Percentiles rank a stretch among this genome's conserved stretches.
phyloP scores from a whole-genome alignment of 306 rosid species.

The Sicyos edulis region DNA sequence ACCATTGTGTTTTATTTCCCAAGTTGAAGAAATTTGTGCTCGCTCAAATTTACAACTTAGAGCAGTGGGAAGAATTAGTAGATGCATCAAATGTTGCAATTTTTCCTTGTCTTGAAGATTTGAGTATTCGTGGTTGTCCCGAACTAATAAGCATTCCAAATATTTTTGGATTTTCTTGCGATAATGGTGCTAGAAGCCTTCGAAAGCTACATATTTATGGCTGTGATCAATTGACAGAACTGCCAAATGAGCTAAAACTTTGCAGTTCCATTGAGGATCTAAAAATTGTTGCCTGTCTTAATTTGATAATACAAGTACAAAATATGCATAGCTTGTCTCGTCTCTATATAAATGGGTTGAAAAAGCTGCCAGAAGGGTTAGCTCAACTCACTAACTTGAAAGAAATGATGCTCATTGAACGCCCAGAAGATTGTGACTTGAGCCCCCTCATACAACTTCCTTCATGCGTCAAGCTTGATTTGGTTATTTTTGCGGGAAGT shows the following conservation, averaged over 20 bases:
- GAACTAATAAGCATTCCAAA: neutral
- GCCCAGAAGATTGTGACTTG: no score
- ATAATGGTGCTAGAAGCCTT: neutral
- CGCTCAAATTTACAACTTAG: neutral
- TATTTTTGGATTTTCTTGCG: neutral
- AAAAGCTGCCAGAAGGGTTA: no score
- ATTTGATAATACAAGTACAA: neutral
- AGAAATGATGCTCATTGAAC: no score
- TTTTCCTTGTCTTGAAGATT: neutral
- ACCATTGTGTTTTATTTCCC: neutral
- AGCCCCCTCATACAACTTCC: no score
- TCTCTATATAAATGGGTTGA: no score
- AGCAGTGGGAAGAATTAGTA: conserved; percentile 7
- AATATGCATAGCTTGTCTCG: neutral
- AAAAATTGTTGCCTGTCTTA: neutral
- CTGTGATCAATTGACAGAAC: neutral
- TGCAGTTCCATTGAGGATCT: neutral
- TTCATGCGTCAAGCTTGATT: no score
- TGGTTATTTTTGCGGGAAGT: no score
- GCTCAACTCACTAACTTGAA: no score
- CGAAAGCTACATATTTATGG: neutral
- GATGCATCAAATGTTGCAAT: neutral
- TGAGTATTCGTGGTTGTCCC: neutral
- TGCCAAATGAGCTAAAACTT: neutral
- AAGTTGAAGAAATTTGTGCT: neutral